phyloP scores from a whole-genome alignment of 108 stramenopile species.

The Cyclostephanos invisitatus region DNA sequence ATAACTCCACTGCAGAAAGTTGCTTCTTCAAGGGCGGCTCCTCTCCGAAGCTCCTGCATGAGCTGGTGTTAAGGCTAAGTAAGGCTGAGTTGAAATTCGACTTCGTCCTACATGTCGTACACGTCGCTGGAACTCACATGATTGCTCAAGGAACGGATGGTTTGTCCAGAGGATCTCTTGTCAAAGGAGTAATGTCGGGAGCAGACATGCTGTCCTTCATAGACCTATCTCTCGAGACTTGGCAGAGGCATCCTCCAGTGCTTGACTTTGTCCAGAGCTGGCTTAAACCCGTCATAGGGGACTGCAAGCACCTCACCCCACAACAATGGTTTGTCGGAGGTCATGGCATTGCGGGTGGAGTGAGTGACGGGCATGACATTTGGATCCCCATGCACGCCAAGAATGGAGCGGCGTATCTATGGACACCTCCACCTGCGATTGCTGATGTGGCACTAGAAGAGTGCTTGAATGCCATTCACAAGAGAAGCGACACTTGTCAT shows the following conservation, averaged over 20 bases:
- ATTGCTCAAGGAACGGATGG: neutral
- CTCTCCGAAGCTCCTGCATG: constrained; percentile 10
- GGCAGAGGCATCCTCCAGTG: constrained; percentile 28
- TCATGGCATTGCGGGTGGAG: constrained; percentile 22
- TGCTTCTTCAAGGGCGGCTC: constrained; percentile 34
- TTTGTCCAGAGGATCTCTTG: neutral
- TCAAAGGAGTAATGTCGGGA: neutral
- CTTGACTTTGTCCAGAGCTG: constrained; percentile 15
- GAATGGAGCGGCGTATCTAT: constrained; percentile 8
- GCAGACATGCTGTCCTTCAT: constrained; percentile 7
- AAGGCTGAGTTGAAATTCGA: neutral
- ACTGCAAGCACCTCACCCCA: constrained; percentile 5
- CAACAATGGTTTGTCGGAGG: constrained; percentile 23
- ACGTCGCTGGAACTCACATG: constrained; percentile 48
- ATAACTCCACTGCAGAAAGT: constrained; percentile 48
- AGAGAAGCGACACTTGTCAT: neutral
- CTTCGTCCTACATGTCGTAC: constrained; percentile 13
- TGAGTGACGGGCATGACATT: constrained; percentile 18
- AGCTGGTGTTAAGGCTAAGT: constrained; percentile 9
- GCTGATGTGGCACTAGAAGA: constrained; percentile 44
- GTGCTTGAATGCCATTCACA: neutral
- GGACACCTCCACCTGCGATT: constrained; percentile 31
- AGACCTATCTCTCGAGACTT: constrained; percentile 13
- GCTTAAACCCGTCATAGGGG: neutral
- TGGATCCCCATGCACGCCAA: constrained; percentile 29